Base-by-base conservation (phyloP, 768 basidiomycete species). In the Clitopilus hobsonii region DNA sequence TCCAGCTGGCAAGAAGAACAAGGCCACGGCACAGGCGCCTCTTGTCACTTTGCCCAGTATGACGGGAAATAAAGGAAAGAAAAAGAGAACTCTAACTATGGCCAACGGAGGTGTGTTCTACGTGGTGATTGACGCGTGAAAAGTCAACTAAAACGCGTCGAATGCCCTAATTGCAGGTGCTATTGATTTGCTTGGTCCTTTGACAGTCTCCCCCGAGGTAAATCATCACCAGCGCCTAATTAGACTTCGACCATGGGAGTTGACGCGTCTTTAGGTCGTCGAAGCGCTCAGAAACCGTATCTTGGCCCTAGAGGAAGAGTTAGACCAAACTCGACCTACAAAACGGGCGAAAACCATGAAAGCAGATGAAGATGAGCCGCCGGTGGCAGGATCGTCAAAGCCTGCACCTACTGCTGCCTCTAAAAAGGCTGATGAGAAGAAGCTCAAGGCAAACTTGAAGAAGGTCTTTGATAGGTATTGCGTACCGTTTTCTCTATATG, bases 401-500 rank as follows among this genome's bases (percentile, higher is more conserved):
- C 62, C 63, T 14, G 55, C 65, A 1, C 57, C 64, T 5, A 45
- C 49, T 28, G 63, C 63, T 14, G 55, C 65, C 1, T 57, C 63
- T 5, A 45, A 49, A 27, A 73, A 75, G 55, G 66, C 63, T 1
- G 71, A 72, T 2, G 72, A 74, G 55, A 76, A 76, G 57, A 75
- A 74, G 57, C 59, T 64, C 28, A 71, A 74, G 54, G 58, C 71
- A 53, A 68, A 69, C 57, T 58, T 74, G 8, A 74, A 74, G 61
- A 74, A 72, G 59, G 65, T 74, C 24, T 73, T 72, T 54, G 73
- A 74, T 54, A 56, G 68, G 74, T 72, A 55, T n/a, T 26, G 63
- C 58, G 11, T 27, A 29, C n/a, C 29, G 30, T 41, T 51, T 45
- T 4, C 27, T 45, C 22, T 48, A 24, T 14, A 20, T 38, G 38